Conservation (phyloP, 2,329 filamentous ascomycete species). For the Penicillium sp. region DNA sequence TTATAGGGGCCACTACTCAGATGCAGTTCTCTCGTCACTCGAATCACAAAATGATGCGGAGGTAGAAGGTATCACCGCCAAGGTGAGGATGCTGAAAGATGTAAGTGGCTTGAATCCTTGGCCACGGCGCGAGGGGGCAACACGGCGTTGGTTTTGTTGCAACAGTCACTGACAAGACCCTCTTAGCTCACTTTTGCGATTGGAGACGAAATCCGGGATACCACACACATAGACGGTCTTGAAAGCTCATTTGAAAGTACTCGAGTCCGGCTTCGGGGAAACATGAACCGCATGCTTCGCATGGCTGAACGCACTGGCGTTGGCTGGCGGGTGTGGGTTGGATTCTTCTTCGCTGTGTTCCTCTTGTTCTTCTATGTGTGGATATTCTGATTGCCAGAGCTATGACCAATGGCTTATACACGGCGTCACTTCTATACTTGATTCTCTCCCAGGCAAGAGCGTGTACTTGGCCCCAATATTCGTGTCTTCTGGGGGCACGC, state of each 20-base stretch:
- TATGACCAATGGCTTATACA: background rate
- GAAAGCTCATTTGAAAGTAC: slow-evolving; percentile 92
- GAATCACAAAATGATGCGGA: slow-evolving; percentile 94
- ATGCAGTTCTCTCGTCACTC: slow-evolving; percentile 86
- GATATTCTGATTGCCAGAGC: slow-evolving; percentile 63
- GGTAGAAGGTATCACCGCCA: slow-evolving; percentile 85
- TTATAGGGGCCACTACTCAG: slow-evolving; percentile 81
- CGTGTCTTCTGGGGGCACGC: background rate
- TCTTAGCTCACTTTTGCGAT: slow-evolving; percentile 83
- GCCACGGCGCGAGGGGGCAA: background rate
- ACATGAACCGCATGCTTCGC: slow-evolving; percentile 94
- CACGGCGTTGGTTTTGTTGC: background rate
- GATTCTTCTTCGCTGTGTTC: slow-evolving; percentile 81
- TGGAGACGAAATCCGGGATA: slow-evolving; percentile 91
- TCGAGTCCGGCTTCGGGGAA: slow-evolving; percentile 75
- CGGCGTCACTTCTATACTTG: background rate
- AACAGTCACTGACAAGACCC: slow-evolving; percentile 4
- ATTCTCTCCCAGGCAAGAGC: background rate
- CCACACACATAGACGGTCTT: slow-evolving; percentile 86
- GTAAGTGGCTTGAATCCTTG: slow-evolving; percentile 53
- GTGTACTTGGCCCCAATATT: background rate
- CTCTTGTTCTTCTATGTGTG: slow-evolving; percentile 90
- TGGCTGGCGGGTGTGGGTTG: slow-evolving; percentile 90
- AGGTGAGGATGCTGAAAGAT: slow-evolving; percentile 85
- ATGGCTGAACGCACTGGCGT: slow-evolving; percentile 97